Percentiles rank a stretch among this genome's conserved stretches.
Evolutionary conservation across 768 basidiomycete species (phyloP).

Genomic region (Podaxis rugospora): DNA sequence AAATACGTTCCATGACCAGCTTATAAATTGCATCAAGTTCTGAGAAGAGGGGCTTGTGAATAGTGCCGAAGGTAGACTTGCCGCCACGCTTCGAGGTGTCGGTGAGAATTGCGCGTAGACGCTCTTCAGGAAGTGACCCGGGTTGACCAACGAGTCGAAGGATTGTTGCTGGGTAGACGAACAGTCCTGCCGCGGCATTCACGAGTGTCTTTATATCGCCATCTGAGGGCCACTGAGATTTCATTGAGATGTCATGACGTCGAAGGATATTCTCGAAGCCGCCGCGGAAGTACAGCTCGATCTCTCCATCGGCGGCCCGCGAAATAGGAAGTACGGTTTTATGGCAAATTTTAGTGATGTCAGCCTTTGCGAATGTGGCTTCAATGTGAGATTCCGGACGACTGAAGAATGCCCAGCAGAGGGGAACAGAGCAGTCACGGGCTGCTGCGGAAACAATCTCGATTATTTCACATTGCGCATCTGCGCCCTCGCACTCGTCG

Average conservation of each 20-base stretch:
- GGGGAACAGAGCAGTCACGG: neutral
- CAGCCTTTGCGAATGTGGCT: neutral
- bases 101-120: neutral
- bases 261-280: neutral
- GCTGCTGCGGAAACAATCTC: neutral
- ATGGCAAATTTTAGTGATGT: neutral
- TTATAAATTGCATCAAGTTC: constrained; percentile 15
- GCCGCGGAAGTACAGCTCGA: neutral
- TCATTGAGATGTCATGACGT: neutral
- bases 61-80: neutral
- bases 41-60: neutral
- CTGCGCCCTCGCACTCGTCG: neutral
- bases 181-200: constrained; percentile 18
- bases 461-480: neutral
- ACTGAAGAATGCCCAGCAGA: constrained; percentile 1
- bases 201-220: constrained; percentile 13
- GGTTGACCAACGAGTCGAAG: constrained; percentile 20
- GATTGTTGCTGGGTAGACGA: constrained; percentile 23
- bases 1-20: neutral
- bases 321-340: neutral
- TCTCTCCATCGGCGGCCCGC: neutral
- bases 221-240: constrained; percentile 11
- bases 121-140: constrained; percentile 1
- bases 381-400: neutral
- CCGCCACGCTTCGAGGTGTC: neutral